Conservation (phyloP, 2,329 filamentous ascomycete species). For the Alternaria infectoria region DNA sequence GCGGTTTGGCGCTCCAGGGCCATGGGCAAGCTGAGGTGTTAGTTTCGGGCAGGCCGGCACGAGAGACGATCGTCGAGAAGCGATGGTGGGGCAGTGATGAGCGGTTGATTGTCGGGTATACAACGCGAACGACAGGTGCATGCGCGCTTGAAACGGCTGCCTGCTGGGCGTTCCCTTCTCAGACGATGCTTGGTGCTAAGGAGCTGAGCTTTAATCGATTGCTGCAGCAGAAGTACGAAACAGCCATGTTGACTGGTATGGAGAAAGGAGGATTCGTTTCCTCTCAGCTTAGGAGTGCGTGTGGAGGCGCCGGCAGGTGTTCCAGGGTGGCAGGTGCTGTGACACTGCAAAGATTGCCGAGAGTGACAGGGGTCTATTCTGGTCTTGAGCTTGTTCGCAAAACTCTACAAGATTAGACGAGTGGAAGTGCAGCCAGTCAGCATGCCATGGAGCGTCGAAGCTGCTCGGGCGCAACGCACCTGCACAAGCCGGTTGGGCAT, state of each 20-base stretch:
- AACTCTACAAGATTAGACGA: conserved; percentile 29
- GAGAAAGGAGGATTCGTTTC: background rate
- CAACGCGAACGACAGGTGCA: background rate
- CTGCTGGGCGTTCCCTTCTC: background rate
- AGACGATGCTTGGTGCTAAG: background rate
- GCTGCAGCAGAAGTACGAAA: background rate
- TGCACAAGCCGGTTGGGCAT: background rate
- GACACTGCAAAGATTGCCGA: conserved; percentile 8
- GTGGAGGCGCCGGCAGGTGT: background rate
- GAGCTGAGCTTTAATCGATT: background rate
- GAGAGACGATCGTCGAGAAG: conserved; percentile 34
- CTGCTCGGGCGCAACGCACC: background rate
- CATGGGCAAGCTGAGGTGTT: conserved; percentile 38
- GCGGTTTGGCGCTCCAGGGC: conserved; percentile 35
- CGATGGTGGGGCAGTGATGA: conserved; percentile 16
- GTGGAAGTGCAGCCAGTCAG: conserved; percentile 15
- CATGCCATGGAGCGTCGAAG: conserved; percentile 7
- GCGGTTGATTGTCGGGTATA: conserved; percentile 9
- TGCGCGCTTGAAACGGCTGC: background rate
- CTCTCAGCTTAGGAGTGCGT: background rate
- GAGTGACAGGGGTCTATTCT: conserved; percentile 11
- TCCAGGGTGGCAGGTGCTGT: background rate
- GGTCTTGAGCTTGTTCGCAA: conserved; percentile 10
- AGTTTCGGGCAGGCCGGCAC: conserved; percentile 35
- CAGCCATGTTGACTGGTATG: background rate